These are phyloP conservation scores for Malus hybrid DNA, from an alignment of 331 rosid species.

Conservation along the genomic window DNA sequence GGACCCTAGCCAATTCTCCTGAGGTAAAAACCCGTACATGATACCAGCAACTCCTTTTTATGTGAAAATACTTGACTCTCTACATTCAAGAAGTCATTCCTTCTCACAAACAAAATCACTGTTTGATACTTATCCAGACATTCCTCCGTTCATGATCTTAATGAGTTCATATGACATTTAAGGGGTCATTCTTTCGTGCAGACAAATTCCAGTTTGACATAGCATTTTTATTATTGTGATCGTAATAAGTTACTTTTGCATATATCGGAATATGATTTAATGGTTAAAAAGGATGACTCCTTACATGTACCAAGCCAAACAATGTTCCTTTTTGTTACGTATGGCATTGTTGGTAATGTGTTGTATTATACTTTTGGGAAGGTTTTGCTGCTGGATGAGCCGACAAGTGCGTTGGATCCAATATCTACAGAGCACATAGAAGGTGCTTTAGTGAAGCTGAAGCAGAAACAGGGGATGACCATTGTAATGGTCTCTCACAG, in stretches of 20 bases:
- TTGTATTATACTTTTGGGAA: slow-evolving; percentile 6
- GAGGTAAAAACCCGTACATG: slow-evolving; percentile 36
- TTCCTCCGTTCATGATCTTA: background rate
- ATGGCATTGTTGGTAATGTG: background rate
- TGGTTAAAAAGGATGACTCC: background rate
- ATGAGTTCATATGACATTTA: background rate
- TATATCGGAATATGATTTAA: background rate
- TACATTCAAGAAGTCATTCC: background rate
- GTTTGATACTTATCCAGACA: too few relatives aligned
- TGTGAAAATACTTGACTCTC: too few relatives aligned
- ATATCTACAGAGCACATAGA: slow-evolving; percentile 86
- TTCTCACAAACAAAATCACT: background rate
- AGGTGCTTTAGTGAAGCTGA: slow-evolving; percentile 65
- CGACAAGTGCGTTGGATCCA: slow-evolving; percentile 93
- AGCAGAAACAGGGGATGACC: slow-evolving; percentile 63
- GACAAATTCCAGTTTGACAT: background rate
- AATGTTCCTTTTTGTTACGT: too few relatives aligned
- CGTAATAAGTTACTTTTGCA: background rate
- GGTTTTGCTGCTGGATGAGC: slow-evolving; percentile 90
- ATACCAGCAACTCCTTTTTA: background rate
- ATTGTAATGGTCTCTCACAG: slow-evolving; percentile 78
- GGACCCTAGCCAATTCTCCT: slow-evolving; percentile 80
- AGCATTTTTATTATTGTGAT: background rate
- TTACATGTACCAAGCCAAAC: background rate
- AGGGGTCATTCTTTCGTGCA: background rate